Conservation (phyloP, 2,329 filamentous ascomycete genomes). For the Aureobasidium melanogenum region DNA sequence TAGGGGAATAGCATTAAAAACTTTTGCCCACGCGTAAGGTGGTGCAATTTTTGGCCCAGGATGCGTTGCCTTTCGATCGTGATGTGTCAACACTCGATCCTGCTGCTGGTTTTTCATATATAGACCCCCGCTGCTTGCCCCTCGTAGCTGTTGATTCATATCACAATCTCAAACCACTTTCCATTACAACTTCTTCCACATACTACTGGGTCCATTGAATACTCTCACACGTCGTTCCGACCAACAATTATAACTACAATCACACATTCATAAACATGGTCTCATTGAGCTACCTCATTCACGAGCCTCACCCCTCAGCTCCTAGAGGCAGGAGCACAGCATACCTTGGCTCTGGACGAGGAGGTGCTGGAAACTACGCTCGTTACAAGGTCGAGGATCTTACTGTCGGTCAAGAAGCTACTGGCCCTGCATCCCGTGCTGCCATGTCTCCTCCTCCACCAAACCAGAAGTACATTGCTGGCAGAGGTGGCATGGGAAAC, state of each 20-base stretch:
- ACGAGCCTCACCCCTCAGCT: slow-evolving; percentile 54
- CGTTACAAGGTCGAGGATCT: slow-evolving; percentile 47
- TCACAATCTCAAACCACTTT: not conserved
- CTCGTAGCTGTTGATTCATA: not conserved
- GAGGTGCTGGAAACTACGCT: slow-evolving; percentile 51
- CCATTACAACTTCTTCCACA: not conserved
- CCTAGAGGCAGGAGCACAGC: slow-evolving; percentile 29
- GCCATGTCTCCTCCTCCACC: slow-evolving; percentile 38
- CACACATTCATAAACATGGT: slow-evolving; percentile 10
- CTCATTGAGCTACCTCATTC: slow-evolving; percentile 42
- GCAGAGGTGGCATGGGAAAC: slow-evolving; percentile 53
- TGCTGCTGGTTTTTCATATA: not conserved
- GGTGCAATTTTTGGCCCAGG: slow-evolving; percentile 2
- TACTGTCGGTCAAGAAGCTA: slow-evolving; percentile 37
- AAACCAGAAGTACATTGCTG: slow-evolving; percentile 46
- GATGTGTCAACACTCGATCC: slow-evolving; percentile 10
- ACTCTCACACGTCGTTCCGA: not conserved
- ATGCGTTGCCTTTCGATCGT: not conserved
- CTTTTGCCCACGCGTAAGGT: not conserved
- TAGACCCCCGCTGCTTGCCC: not conserved
- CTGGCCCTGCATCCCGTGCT: slow-evolving; percentile 40
- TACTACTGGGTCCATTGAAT: not conserved
- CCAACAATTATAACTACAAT: slow-evolving; percentile 13
- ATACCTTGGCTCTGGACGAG: slow-evolving; percentile 46
- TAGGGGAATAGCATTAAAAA: slow-evolving; percentile 6